A percentile compares a stretch with the other conserved stretches of the same genome.
Evolutionary conservation across 768 basidiomycete genomes (phyloP).

Genomic region (Rhizopogon vulgaris): DNA sequence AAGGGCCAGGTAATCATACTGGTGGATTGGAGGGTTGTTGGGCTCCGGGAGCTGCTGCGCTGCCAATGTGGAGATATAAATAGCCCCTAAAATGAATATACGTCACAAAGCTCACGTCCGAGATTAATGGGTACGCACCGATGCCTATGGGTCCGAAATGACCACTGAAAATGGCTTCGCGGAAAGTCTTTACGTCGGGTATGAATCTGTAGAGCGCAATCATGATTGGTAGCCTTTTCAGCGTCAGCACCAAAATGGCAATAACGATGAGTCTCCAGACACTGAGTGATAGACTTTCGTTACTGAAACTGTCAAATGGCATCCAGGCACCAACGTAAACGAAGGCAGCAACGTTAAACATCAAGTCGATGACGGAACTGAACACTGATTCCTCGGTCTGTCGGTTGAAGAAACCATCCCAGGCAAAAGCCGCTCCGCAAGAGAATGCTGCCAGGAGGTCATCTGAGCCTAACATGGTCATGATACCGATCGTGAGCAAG

Average conservation of each 20-base stretch:
- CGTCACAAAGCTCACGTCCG: slow-evolving; percentile 2
- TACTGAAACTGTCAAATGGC: slow-evolving; percentile 79
- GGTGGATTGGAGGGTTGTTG: slow-evolving; percentile 40
- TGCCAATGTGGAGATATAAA: slow-evolving; percentile 90
- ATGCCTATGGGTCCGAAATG: slow-evolving; percentile 92
- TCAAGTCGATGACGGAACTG: slow-evolving; percentile 90
- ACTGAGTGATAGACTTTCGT: slow-evolving; percentile 58
- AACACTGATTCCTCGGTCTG: slow-evolving; percentile 95
- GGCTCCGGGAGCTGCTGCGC: slow-evolving; percentile 49
- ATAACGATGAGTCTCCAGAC: slow-evolving; percentile 85
- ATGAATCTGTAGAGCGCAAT: slow-evolving; percentile 86
- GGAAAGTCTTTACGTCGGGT: slow-evolving; percentile 90
- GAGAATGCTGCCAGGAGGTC: slow-evolving; percentile 93
- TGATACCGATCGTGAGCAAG: slow-evolving; percentile 78
- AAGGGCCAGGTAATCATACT: slow-evolving; percentile 60
- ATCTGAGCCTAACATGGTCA: slow-evolving; percentile 82
- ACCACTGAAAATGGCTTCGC: slow-evolving; percentile 91
- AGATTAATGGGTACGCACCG: slow-evolving; percentile 32
- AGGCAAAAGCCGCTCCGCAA: slow-evolving; percentile 94
- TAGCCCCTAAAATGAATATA: slow-evolving; percentile 49
- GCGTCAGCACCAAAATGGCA: slow-evolving; percentile 72
- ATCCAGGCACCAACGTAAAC: slow-evolving; percentile 97
- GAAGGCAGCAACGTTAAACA: slow-evolving; percentile 95
- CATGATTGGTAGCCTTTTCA: slow-evolving; percentile 82
- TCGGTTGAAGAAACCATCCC: slow-evolving; percentile 91